Evolutionary conservation across 495 filamentous ascomycete species (phyloP), one percentile per base, ranked within the genome.

Genomic region (Penicillium psychrofluorescens): DNA sequence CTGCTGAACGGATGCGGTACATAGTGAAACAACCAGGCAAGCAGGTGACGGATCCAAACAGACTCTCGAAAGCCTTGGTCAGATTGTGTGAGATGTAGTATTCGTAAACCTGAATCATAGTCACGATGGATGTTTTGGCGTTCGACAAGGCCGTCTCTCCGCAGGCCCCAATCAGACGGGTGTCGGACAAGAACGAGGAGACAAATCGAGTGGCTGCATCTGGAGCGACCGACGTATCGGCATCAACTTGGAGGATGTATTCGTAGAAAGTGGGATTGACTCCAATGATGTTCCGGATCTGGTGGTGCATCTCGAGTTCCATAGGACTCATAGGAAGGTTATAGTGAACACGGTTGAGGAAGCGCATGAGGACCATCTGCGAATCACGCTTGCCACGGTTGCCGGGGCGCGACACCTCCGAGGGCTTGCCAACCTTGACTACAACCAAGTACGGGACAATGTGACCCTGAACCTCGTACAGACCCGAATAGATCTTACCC

Each of bases 31-130:
- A 95, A 64, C 92, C 92, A 15, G 92, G 92, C 45, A 99, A 72
- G 77, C 92, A 99, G 36, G 92, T 99, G 48, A 98, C 89, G 49
- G 87, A 94, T 35, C 92, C 92, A 62, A 98, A 98, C 50, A 98
- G 77, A 66, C 84, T 90, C 63, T 98, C 92, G 61, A 98, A 98
- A n/a, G 92, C 94, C 68, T 98, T 98, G 56, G 86, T 83, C 54
- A 98, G 73, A 62, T 98, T 94, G 74, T 98, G 92, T 42, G 94
- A 97, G 49, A 98, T 98, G 69, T 90, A 98, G 75, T 98, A 95
- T 67, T 98, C 92, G 74, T 98, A 98, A 12, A 98, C 92, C 65
- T 98, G 92, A 49, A 99, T 97, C 90, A 97, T 97, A 29, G 92
- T 99, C 47, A 92, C 77, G 51, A 90, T 86, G 11, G 90, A 95